Evolutionary conservation across 371 early-diverging fungal genomes (phyloP), one percentile per base, ranked within the genome.

Genomic region (Choanephora cucurbitarum): DNA sequence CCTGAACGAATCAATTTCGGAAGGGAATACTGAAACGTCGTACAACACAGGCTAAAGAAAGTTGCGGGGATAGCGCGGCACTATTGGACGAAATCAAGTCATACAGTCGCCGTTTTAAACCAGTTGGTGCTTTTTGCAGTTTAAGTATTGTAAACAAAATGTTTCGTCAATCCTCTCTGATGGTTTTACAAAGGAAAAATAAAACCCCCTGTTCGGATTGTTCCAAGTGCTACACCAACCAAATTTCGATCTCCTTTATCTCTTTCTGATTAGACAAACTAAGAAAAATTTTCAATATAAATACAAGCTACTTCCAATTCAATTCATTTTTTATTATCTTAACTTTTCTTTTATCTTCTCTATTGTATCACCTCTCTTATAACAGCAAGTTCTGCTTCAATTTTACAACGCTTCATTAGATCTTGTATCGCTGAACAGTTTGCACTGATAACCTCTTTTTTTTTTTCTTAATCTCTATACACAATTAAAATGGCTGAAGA

Each of bases 401-500:
- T 28, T 28, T 28, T 28, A 28, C 28, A 28, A 28, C 28, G 3
- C 28, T 28, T 28, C 28, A 7, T 7, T 28, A 28, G 28, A 28
- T 28, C 41, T 41, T 41, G 41, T 41, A 41, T 41, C 14, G 41
- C 41, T 41, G 44, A 18, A 18, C 44, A 10, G 19, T 44, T 5
- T 17, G 19, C 10, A 44, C 5, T 5, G 7, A 28, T 31, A 43
- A 21, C 28, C 10, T n/a, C 18, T 32, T 28, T 42, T 44, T 54
- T 54, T 45, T 44, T 34, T 9, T 23, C 14, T 31, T 54, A n/a
- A 31, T 44, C 32, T 22, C 40, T n/a, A 23, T 61, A 9, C 11
- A 13, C 11, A 13, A 37, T 34, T 44, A 53, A 19, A 44, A 60
- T 60, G 66, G 54, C 60, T 23, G 60, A 60, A 31, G 56, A 52